These are phyloP conservation scores for Plenodomus lindquistii DNA, from an alignment of 2,329 filamentous ascomycete species.

Conservation along the genomic window DNA sequence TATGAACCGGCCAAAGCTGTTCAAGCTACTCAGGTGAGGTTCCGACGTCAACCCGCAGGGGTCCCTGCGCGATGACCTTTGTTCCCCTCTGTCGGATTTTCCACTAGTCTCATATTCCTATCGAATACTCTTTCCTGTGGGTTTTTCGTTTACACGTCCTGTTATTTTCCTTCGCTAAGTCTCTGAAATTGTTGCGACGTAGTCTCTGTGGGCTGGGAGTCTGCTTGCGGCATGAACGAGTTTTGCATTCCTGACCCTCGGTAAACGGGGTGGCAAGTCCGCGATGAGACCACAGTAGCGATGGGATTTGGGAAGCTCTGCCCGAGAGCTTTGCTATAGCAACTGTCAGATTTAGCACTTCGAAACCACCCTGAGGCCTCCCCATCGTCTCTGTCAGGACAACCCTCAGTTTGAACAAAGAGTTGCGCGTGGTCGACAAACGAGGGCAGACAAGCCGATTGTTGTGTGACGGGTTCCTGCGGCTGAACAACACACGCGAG, in stretches of 20 bases:
- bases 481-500: conserved; percentile 16
- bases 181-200: conserved; percentile 5
- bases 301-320: background rate
- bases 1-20: background rate
- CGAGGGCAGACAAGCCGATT: conserved; percentile 10
- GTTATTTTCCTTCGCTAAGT: conserved; percentile 2
- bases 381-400: conserved; percentile 1
- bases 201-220: conserved; percentile 15
- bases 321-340: background rate
- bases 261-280: conserved; percentile 11
- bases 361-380: conserved; percentile 1
- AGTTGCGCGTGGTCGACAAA: conserved; percentile 7
- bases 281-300: conserved; percentile 4
- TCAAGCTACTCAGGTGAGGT: background rate
- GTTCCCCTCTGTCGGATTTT: conserved; percentile 17
- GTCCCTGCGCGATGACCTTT: conserved; percentile 14
- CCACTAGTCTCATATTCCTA: conserved; percentile 14
- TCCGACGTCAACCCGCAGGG: background rate
- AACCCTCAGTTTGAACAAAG: conserved; percentile 5
- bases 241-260: conserved; percentile 18
- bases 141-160: conserved; percentile 1
- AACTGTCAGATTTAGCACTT: background rate
- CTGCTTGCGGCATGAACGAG: conserved; percentile 32
- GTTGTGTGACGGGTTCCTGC: conserved; percentile 20
- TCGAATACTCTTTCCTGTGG: conserved; percentile 11